Conservation (phyloP, 352 stramenopile species). For the Pythium dissimile region DNA sequence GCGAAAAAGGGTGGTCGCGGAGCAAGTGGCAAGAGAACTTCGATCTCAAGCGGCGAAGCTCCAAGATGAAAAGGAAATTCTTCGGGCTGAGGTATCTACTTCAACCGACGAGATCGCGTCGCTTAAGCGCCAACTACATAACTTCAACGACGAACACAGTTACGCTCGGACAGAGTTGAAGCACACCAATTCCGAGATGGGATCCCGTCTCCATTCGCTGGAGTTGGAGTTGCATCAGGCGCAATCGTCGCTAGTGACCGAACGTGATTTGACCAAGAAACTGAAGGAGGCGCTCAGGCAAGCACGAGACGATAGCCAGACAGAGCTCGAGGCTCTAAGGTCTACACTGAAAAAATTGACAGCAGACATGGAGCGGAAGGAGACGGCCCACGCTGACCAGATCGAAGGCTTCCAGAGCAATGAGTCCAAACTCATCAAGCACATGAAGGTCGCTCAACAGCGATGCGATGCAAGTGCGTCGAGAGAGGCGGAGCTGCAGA, state of each 20-base stretch:
- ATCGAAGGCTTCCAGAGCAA: conserved; percentile 24
- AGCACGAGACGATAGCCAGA: conserved; percentile 8
- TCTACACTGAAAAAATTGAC: conserved; percentile 11
- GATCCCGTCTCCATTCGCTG: conserved; percentile 15
- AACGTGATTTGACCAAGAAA: conserved; percentile 20
- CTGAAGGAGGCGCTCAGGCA: conserved; percentile 19
- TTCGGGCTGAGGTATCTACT: conserved; percentile 7
- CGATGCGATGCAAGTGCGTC: conserved; percentile 18
- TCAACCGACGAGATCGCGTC: conserved; percentile 16
- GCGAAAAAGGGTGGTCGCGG: conserved; percentile 2
- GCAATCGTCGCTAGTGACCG: conserved; percentile 18
- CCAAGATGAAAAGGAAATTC: conserved; percentile 13
- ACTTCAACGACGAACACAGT: conserved; percentile 4
- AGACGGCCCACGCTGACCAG: conserved; percentile 13
- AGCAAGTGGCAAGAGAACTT: conserved; percentile 14
- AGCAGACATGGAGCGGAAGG: conserved; percentile 17
- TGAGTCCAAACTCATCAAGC: conserved; percentile 28
- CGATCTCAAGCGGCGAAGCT: conserved; percentile 7
- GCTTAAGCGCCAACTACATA: conserved; percentile 15
- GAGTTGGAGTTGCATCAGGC: conserved; percentile 21
- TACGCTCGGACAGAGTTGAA: conserved; percentile 6
- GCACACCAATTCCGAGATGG: conserved; percentile 17
- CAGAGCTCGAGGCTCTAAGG: conserved; percentile 12
- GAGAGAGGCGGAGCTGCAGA: conserved; percentile 44
- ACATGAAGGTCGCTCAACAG: conserved; percentile 23